Conservation (phyloP, 805 yeast genomes). For the Candida ovalis region DNA sequence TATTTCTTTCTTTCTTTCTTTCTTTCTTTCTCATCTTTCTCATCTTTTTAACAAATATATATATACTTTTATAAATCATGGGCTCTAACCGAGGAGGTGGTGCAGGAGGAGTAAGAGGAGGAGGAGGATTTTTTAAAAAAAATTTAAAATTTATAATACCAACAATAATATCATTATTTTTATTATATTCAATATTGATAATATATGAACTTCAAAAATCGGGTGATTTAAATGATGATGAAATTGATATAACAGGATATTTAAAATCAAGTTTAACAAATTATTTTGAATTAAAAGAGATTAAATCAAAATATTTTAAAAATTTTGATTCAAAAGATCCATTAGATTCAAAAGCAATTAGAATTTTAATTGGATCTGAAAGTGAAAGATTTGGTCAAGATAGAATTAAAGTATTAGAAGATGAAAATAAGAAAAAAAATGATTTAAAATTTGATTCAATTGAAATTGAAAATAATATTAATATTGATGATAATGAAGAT, state of each 20-base stretch:
- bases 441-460: constrained; percentile 1
- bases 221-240: constrained; percentile 2
- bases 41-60: neutral
- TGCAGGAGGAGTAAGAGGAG: neutral
- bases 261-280: constrained; percentile 4
- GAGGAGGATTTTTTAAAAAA: neutral
- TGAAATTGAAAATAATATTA: neutral
- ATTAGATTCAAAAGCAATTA: constrained; percentile 8
- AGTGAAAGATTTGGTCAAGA: constrained; percentile 3
- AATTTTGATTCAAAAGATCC: constrained; percentile 13
- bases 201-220: neutral
- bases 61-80: too few species aligned
- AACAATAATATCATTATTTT: neutral
- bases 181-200: neutral
- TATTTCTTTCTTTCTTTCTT: too few species aligned
- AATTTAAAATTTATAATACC: neutral
- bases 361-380: constrained; percentile 14
- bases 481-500: neutral
- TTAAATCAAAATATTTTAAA: constrained; percentile 13
- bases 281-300: constrained; percentile 4
- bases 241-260: constrained; percentile 5
- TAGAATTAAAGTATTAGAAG: neutral
- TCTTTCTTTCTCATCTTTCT: neutral
- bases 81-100: too few species aligned
- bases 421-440: neutral